Percentiles rank a stretch among this genome's conserved stretches.
Evolutionary conservation across 1,139 yeast species (phyloP).

Genomic region (Sugiyamaella japonica): DNA sequence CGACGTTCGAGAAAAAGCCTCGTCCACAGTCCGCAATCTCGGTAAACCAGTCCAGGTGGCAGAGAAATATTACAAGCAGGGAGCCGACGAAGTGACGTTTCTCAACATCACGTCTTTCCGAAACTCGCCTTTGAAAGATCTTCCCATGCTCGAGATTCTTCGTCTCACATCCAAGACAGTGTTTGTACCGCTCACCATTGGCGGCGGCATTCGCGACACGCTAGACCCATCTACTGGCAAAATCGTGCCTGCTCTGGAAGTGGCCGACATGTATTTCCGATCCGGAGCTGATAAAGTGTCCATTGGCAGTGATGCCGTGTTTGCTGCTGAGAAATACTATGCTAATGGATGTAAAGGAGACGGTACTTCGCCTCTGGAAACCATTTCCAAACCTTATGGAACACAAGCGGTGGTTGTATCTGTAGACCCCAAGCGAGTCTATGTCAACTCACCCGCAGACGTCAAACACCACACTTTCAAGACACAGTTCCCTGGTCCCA

Average conservation of each 20-base stretch:
- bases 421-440: constrained; percentile 89
- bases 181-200: constrained; percentile 95
- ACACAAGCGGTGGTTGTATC: constrained; percentile 96
- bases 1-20: constrained; percentile 77
- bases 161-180: constrained; percentile 81
- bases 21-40: constrained; percentile 69
- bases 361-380: constrained; percentile 86
- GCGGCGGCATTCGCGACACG: constrained; percentile 94
- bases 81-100: constrained; percentile 96
- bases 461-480: constrained; percentile 62
- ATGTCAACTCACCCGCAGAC: constrained; percentile 59
- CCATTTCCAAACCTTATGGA: constrained; percentile 88
- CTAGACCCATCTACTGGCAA: constrained; percentile 75
- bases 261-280: constrained; percentile 85
- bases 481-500: constrained; percentile 64
- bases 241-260: constrained; percentile 76
- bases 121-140: constrained; percentile 85
- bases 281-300: constrained; percentile 98
- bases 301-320: constrained; percentile 95
- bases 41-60: constrained; percentile 97
- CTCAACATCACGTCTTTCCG: constrained; percentile 93
- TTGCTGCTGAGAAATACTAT: constrained; percentile 81
- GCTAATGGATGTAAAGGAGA: constrained; percentile 55
- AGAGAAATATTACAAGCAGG: constrained; percentile 82
- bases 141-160: constrained; percentile 92